phyloP scores from a whole-genome alignment of 257 asterid species.

The Scutellaria baicalensis region DNA sequence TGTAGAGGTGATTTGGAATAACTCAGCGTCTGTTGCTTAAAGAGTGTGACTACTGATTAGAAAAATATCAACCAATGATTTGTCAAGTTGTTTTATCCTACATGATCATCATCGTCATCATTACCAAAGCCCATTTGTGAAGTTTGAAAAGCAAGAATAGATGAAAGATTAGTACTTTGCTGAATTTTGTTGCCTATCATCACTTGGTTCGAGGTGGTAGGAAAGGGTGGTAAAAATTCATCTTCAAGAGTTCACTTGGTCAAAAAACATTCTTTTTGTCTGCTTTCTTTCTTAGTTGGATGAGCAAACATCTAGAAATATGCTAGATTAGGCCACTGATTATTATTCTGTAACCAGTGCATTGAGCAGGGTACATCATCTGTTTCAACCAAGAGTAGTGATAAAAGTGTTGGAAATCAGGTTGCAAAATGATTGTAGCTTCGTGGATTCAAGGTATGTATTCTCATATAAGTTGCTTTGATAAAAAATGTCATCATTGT shows the following conservation, averaged over 20 bases:
- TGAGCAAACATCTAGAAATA: not conserved
- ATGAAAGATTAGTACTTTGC: not conserved
- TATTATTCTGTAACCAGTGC: slow-evolving; percentile 35
- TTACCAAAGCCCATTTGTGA: too few species aligned
- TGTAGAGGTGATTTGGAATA: not conserved
- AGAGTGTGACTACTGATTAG: not conserved
- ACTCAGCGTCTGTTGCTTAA: not conserved
- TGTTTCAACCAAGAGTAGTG: slow-evolving; percentile 25
- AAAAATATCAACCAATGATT: not conserved
- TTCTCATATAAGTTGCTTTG: not conserved
- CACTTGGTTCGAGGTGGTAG: not conserved
- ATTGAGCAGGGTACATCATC: slow-evolving; percentile 69
- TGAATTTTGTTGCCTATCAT: not conserved
- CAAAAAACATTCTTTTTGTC: not conserved
- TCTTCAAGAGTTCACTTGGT: not conserved
- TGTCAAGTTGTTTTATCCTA: not conserved
- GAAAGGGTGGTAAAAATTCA: not conserved
- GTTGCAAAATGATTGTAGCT: slow-evolving; percentile 7
- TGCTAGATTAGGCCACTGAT: not conserved
- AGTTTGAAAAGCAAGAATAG: not conserved
- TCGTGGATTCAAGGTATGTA: slow-evolving; percentile 15
- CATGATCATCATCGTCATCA: not conserved
- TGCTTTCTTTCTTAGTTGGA: not conserved
- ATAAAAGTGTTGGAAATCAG: slow-evolving; percentile 23
- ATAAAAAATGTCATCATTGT: not conserved